phyloP scores from a whole-genome alignment of 1,284 basidiomycete genomes.

The Moesziomyces globuligerus region DNA sequence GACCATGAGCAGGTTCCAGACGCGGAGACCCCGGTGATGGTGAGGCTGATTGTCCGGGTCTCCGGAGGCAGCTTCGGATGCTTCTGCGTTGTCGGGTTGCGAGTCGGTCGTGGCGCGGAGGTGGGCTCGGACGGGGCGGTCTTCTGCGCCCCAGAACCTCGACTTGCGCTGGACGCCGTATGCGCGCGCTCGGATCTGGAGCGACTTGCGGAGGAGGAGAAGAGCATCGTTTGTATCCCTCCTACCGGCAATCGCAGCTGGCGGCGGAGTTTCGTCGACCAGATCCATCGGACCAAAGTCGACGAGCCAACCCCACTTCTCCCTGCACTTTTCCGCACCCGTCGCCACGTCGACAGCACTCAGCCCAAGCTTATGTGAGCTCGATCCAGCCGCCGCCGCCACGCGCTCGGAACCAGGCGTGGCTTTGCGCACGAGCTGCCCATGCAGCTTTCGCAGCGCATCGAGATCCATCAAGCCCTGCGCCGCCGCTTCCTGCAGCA shows the following conservation, averaged over 20 bases:
- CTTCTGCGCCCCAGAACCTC: conserved; percentile 36
- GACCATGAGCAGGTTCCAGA: conserved; percentile 42
- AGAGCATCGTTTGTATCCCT: conserved; percentile 48
- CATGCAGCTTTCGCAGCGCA: conserved; percentile 7
- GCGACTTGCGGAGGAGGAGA: conserved; percentile 19
- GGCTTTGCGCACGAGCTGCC: conserved; percentile 6
- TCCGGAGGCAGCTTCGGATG: too few species aligned
- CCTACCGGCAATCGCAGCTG: conserved; percentile 54
- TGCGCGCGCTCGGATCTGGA: conserved; percentile 34
- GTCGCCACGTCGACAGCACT: conserved; percentile 10
- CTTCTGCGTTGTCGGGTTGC: too few species aligned
- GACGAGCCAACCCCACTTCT: conserved; percentile 41
- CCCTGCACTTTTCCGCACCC: conserved; percentile 10
- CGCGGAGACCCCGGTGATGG: conserved; percentile 28
- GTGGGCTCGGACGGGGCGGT: conserved; percentile 19
- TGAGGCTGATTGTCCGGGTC: conserved; percentile 5
- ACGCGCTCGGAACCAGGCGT: background rate
- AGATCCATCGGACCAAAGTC: conserved; percentile 49
- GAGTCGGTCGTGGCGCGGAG: conserved; percentile 8
- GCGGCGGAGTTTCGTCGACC: conserved; percentile 53
- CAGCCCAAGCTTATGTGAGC: conserved; percentile 2
- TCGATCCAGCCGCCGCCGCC: background rate
- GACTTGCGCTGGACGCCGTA: conserved; percentile 30
- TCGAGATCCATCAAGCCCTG: conserved; percentile 33
- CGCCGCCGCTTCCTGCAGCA: conserved; percentile 32